phyloP scores from a whole-genome alignment of 345 rosid genomes.

The Cardamine occulta region DNA sequence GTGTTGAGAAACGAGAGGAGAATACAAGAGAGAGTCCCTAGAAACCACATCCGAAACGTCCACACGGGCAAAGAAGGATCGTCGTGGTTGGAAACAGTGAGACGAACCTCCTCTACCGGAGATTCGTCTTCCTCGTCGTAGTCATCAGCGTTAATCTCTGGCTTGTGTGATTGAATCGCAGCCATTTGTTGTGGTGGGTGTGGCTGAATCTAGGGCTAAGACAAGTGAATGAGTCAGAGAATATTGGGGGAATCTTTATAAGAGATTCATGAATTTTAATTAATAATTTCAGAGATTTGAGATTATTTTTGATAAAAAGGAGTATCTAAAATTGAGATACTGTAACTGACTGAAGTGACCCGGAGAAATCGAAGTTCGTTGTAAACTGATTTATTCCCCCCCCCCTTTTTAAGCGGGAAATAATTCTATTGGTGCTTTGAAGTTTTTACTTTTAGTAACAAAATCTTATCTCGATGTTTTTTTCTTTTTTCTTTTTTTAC shows the following conservation, averaged over 20 bases:
- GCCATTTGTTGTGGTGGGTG: conserved; percentile 32
- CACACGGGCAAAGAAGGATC: conserved; percentile 62
- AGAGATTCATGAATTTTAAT: conserved; percentile 17
- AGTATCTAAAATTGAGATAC: not conserved
- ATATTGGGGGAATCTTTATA: conserved; percentile 3
- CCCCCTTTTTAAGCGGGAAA: conserved; percentile 35
- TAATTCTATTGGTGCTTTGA: not conserved
- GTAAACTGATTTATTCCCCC: not conserved
- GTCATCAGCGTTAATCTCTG: conserved; percentile 1
- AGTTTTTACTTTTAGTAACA: not conserved
- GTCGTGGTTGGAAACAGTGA: conserved; percentile 59
- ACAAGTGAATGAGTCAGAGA: conserved; percentile 4
- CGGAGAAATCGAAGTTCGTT: conserved; percentile 27
- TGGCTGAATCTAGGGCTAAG: conserved; percentile 7
- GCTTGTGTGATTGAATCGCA: conserved; percentile 28
- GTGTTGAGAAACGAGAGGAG: conserved; percentile 71
- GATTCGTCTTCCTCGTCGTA: conserved; percentile 52
- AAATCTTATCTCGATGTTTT: not conserved
- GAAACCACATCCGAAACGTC: conserved; percentile 72
- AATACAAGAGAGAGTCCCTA: conserved; percentile 56
- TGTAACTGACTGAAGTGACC: conserved; percentile 5
- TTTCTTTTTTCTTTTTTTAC: not conserved
- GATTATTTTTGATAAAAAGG: not conserved
- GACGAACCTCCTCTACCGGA: conserved; percentile 63
- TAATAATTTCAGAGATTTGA: conserved; percentile 6